These are phyloP conservation scores for Sapria himalayana DNA, from an alignment of 345 rosid species.

Conservation along the genomic window DNA sequence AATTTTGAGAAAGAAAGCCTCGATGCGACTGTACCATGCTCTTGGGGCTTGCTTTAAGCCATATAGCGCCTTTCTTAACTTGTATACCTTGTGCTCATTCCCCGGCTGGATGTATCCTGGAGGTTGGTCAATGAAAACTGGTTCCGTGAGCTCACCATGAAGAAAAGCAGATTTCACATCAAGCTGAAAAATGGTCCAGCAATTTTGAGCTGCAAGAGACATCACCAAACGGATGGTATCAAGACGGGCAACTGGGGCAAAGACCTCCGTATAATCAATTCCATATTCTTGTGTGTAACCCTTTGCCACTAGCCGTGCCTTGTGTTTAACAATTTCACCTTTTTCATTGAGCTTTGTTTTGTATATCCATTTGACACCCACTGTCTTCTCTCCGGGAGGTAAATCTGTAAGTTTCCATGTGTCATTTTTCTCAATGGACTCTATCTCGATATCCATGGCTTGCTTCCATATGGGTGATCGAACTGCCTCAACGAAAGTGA, in stretches of 20 bases:
- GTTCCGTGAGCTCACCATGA: not conserved
- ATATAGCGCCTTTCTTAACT: not conserved
- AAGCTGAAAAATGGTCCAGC: not conserved
- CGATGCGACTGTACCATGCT: not conserved
- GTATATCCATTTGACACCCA: not conserved
- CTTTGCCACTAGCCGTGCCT: too few relatives aligned
- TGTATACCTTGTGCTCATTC: not conserved
- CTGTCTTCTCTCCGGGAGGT: not conserved
- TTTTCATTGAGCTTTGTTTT: not conserved
- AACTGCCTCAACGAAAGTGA: not conserved
- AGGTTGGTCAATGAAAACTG: constrained; percentile 1
- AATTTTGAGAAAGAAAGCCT: not conserved
- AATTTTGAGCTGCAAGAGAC: not conserved
- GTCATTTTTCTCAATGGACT: not conserved
- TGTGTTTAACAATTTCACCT: too few relatives aligned
- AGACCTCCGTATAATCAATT: too few relatives aligned
- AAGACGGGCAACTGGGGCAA: too few relatives aligned
- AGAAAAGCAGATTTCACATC: too few relatives aligned
- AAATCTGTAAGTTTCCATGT: constrained; percentile 1
- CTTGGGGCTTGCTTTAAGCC: too few relatives aligned
- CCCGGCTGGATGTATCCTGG: not conserved
- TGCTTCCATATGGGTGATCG: not conserved
- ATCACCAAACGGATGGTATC: not conserved
- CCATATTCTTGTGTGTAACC: too few relatives aligned
- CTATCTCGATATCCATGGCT: not conserved